Evolutionary conservation across 2,329 filamentous ascomycete species (phyloP), one percentile per base, ranked within the genome.

Genomic region (Cytospora schulzeri): DNA sequence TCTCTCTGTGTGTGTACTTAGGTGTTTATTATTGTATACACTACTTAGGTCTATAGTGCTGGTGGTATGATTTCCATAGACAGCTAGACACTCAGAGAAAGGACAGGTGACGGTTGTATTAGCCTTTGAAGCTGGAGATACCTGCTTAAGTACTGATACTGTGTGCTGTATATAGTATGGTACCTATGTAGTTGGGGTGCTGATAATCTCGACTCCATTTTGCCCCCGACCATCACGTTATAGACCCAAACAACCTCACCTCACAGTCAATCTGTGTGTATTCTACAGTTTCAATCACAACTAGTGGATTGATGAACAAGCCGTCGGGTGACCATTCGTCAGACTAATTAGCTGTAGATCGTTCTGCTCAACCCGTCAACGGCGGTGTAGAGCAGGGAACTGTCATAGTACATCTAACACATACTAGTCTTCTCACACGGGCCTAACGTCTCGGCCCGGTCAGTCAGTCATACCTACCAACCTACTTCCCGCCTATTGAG

Each of bases 321-420:
- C 52, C 26, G 45, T 22, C 51, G 41, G 31, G n/a, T 54, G 41
- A 33, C 48, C 14, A 59, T 38, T 59, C 51, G 52, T 17, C 53
- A 57, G 33, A 51, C 53, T 57, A 66, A 35, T 51, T 24, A 24
- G 55, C 45, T 28, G 53, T 26, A 57, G 57, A 66, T 63, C 60
- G 53, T 50, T 50, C 60, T 62, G 59, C 53, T 57, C 57, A 64
- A 60, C 58, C n/a, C 57, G 65, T 60, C 62, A 59, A 61, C 53
- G 62, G 65, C 65, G 65, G 65, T 66, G 65, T 64, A 62, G 57
- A 56, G 28, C 29, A 54, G 53, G 38, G 19, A 28, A 24, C 41
- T 12, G n/a, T 48, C 19, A 24, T 22, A 48, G 41, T 48, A 22
- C 41, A 22, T 48, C 38, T 41, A 17, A 41, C 4, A 19, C 19